Base-by-base conservation (phyloP, 2,329 filamentous ascomycete genomes). In the Calonectria henricotiae region DNA sequence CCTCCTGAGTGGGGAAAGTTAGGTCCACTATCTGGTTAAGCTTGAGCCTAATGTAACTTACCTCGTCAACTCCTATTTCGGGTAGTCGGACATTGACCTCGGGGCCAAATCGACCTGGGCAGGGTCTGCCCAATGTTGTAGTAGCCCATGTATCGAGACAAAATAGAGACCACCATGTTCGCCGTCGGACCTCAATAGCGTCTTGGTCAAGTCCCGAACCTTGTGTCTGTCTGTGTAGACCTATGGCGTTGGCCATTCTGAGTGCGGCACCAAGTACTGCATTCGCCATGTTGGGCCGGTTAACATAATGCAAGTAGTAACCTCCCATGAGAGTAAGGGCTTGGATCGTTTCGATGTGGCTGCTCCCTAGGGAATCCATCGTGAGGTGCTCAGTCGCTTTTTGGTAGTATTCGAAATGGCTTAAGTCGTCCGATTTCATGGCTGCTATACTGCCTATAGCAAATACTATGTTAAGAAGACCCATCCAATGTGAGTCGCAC, bases 301-400 rank as follows among this genome's bases (percentile, higher is more conserved):
- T 93, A 74, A 93, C 89, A 77, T 94, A 94, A 79, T 94, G 92
- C 63, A 94, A 87, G 78, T 94, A 94, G 82, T 90, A 92, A n/a
- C 92, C 92, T 49, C 92, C 91, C 78, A 93, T 89, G 20, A 94
- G 85, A 4, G 90, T 89, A 13, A 94, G 81, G 1, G 92, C 90
- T 79, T 94, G 92, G 1, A 94, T 87, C 0, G 89, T 92, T 79
- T 94, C 92, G 13, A 94, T 55, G 17, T 78, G 78, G 11, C 78
- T 79, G 25, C 74, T 92, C 3, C 91, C 91, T 64, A 94, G 89
- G 15, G 89, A 89, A 72, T 92, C 91, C 71, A 94, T 85, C 8
- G 86, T 88, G 11, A 94, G 82, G 75, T 93, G 88, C 66, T 90
- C 88, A 82, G 91, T 91, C 20, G 92, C 90, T 32, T 89, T 87